Evolutionary conservation across 306 rosid species (phyloP).

Genomic region (Vigna nakashimae): DNA sequence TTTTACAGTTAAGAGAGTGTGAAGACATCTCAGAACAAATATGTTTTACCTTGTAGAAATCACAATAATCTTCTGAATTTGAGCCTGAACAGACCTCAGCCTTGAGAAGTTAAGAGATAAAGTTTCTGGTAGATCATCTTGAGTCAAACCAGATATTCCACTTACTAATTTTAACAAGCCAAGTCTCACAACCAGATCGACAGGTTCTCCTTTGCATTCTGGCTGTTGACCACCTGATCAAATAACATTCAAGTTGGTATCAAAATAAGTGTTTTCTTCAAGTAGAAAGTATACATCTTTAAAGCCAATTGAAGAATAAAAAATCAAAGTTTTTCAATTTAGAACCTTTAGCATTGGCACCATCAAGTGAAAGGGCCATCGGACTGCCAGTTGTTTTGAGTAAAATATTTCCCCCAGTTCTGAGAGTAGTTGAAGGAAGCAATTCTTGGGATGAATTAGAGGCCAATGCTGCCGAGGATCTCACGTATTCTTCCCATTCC

Average conservation of each 20-base stretch:
- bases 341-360: slow-evolving; percentile 55
- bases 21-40: slow-evolving; percentile 11
- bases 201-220: slow-evolving; percentile 79
- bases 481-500: slow-evolving; percentile 83
- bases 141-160: slow-evolving; percentile 70
- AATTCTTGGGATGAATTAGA: slow-evolving; percentile 58
- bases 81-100: slow-evolving; percentile 89
- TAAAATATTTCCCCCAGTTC: slow-evolving; percentile 77
- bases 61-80: slow-evolving; percentile 85
- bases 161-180: slow-evolving; percentile 79
- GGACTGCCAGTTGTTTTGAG: slow-evolving; percentile 52
- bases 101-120: slow-evolving; percentile 69
- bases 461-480: slow-evolving; percentile 51
- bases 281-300: background rate
- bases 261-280: slow-evolving; percentile 5
- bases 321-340: slow-evolving; percentile 2
- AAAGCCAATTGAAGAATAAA: background rate
- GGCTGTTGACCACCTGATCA: slow-evolving; percentile 66
- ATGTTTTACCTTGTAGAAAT: slow-evolving; percentile 70
- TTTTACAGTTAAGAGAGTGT: background rate
- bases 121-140: slow-evolving; percentile 78
- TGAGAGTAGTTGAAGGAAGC: slow-evolving; percentile 79
- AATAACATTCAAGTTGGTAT: slow-evolving; percentile 12
- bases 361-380: slow-evolving; percentile 41
- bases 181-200: slow-evolving; percentile 78